Evolutionary conservation across 2,329 filamentous ascomycete genomes (phyloP).

Genomic region (Trichoderma simmonsii): DNA sequence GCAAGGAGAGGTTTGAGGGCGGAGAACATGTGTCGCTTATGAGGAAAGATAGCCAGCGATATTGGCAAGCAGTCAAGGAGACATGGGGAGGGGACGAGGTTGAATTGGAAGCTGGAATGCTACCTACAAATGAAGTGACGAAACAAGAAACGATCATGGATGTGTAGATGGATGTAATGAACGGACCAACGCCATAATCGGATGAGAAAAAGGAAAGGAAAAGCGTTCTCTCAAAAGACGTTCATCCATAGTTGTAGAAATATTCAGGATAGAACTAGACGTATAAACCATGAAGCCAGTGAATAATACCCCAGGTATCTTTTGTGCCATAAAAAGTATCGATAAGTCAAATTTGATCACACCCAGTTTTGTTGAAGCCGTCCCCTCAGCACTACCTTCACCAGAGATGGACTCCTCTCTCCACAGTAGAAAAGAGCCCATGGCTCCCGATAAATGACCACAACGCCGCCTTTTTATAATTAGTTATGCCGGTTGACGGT

Average conservation of each 20-base stretch:
- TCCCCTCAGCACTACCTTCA: neutral
- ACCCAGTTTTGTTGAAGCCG: neutral
- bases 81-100: slow-evolving; percentile 43
- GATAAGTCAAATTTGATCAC: neutral
- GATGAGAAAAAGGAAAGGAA: neutral
- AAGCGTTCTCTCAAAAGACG: neutral
- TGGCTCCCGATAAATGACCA: neutral
- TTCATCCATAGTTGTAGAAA: neutral
- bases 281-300: neutral
- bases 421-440: neutral
- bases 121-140: neutral
- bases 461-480: neutral
- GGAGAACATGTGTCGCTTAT: slow-evolving; percentile 52
- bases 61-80: slow-evolving; percentile 48
- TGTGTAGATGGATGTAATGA: neutral
- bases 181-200: neutral
- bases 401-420: neutral
- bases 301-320: neutral
- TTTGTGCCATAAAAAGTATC: neutral
- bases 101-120: neutral
- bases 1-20: slow-evolving; percentile 44
- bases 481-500: neutral
- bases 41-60: slow-evolving; percentile 44
- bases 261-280: neutral
- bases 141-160: neutral